phyloP scores from a whole-genome alignment of 2,329 filamentous ascomycete species.

The Cladobotryum protrusum region DNA sequence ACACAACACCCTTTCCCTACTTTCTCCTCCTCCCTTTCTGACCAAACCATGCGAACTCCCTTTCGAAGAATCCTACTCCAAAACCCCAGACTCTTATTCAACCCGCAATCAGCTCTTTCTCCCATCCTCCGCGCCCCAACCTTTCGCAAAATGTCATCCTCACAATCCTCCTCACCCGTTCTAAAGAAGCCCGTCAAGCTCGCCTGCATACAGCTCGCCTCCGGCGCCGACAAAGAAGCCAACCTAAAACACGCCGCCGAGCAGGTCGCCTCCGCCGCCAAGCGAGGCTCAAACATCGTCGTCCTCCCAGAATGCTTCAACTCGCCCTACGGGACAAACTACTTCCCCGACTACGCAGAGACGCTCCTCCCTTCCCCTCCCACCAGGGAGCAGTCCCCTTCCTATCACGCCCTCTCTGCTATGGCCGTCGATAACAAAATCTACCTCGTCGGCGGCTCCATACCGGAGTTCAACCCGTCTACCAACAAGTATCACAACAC shows the following conservation, averaged over 20 bases:
- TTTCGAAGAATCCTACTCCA: background rate
- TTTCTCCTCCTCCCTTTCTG: background rate
- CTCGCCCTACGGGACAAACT: constrained; percentile 85
- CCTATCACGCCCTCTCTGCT: constrained; percentile 74
- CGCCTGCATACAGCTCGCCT: constrained; percentile 74
- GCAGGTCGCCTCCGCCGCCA: constrained; percentile 77
- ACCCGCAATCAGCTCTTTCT: constrained; percentile 6
- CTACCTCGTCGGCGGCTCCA: constrained; percentile 86
- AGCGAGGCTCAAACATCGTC: constrained; percentile 72
- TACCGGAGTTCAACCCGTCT: constrained; percentile 66
- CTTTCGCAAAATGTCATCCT: constrained; percentile 31
- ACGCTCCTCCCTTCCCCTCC: constrained; percentile 74
- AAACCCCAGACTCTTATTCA: constrained; percentile 9
- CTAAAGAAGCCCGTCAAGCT: constrained; percentile 74
- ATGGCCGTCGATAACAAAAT: constrained; percentile 73
- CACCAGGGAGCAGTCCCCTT: constrained; percentile 62
- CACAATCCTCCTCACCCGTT: constrained; percentile 32
- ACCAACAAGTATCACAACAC: constrained; percentile 81
- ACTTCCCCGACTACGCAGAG: constrained; percentile 90
- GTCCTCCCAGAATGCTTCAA: constrained; percentile 99
- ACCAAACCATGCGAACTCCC: constrained; percentile 5
- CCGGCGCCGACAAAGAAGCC: constrained; percentile 72
- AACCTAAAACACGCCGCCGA: constrained; percentile 77
- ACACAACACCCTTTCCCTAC: background rate
- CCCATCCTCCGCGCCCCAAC: constrained; percentile 15